These are phyloP conservation scores for Starmerella apis DNA, from an alignment of 805 yeast genomes.

Conservation along the genomic window DNA sequence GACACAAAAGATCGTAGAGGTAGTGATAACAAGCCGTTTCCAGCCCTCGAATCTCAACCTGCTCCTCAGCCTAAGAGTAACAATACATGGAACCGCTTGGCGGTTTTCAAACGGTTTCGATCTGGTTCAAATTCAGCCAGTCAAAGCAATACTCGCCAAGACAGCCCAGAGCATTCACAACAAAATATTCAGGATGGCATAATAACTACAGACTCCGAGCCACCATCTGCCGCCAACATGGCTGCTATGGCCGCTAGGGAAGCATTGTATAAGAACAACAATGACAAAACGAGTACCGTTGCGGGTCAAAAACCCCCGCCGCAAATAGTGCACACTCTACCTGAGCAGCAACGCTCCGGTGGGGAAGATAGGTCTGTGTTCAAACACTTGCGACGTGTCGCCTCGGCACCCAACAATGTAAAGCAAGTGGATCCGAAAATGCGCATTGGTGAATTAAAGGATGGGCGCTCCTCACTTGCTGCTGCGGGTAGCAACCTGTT, in stretches of 20 bases:
- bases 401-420: slow-evolving; percentile 69
- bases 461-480: slow-evolving; percentile 7
- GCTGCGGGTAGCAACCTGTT: background rate
- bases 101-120: slow-evolving; percentile 19
- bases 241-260: slow-evolving; percentile 20
- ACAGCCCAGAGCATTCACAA: background rate
- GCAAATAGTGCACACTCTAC: background rate
- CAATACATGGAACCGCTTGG: slow-evolving; percentile 17
- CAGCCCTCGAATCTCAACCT: background rate
- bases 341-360: background rate
- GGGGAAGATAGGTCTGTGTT: slow-evolving; percentile 21
- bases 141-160: background rate
- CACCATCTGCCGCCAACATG: slow-evolving; percentile 1
- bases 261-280: slow-evolving; percentile 13
- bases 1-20: background rate
- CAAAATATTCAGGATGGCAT: background rate
- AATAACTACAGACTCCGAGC: background rate
- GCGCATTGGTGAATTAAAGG: slow-evolving; percentile 2
- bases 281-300: background rate
- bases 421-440: slow-evolving; percentile 26
- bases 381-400: slow-evolving; percentile 47
- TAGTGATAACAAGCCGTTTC: background rate
- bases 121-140: slow-evolving; percentile 14
- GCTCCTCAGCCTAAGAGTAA: slow-evolving; percentile 4
- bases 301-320: background rate